Evolutionary conservation across 208 protist genomes (phyloP), one percentile per base, ranked within the genome.

Genomic region (Strigomonas galati): DNA sequence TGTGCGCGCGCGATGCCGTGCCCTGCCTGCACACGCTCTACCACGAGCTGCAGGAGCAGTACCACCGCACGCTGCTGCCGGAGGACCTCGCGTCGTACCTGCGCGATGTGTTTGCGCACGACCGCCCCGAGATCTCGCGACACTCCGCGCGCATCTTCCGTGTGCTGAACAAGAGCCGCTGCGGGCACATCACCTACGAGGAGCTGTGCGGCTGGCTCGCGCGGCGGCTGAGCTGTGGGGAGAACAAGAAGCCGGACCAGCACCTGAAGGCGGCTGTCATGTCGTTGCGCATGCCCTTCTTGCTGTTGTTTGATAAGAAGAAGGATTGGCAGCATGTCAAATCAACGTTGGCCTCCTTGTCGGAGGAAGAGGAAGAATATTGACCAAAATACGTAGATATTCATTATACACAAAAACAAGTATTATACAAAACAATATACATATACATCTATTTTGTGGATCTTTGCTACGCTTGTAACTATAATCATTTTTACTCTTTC

Each of bases 191-290:
- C 63, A 87, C 74, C 19, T 93, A 86, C 64, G 89, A 95, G 66
- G 89, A 95, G 70, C 65, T 95, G 19, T 95, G 89, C 59, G 67
- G 78, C 7, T 95, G 87, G 86, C 73, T 95, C 67, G 89, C 85
- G 15, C 81, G 85, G 12, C 91, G 92, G 70, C 74, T 95, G 9
- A 92, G 84, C 58, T 87, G 80, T 51, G 84, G 86, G 30, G 76
- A 72, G 60, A 83, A 84, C 31, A 26, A 77, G 19, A 71, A 77
- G 17, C 89, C 89, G 0, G 81, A 95, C 53, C 76, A 76, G 44
- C 89, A 91, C 43, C 62, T 95, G 19, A 28, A 91, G 15, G 79
- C 84, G 2, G 86, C 81, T 15, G 68, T 77, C 58, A 92, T 87
- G 82, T 91, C 85, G 3, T 76, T 95, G 44, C 81, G 89, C 1